Conservation (phyloP, 31 red algal genomes). For the Asparagopsis taxiformis region DNA sequence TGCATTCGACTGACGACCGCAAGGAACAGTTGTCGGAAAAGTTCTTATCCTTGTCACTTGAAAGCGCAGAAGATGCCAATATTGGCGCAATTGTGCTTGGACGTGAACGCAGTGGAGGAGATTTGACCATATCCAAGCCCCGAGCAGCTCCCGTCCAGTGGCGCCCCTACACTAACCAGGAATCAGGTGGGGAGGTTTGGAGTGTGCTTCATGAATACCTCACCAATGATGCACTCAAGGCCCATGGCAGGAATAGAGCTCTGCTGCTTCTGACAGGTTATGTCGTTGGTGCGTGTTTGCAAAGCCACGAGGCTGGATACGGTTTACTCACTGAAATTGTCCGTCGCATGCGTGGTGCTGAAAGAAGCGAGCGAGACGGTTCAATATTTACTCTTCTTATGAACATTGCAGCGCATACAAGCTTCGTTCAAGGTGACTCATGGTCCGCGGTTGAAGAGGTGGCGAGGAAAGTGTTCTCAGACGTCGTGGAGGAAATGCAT, state of each 20-base stretch:
- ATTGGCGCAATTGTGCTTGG: slow-evolving; percentile 46
- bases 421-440: slow-evolving; percentile 36
- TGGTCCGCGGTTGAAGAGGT: slow-evolving; percentile 46
- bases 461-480: slow-evolving; percentile 58
- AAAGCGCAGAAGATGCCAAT: slow-evolving; percentile 52
- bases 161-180: slow-evolving; percentile 30
- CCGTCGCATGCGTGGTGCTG: slow-evolving; percentile 48
- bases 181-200: slow-evolving; percentile 38
- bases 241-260: slow-evolving; percentile 47
- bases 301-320: slow-evolving; percentile 36
- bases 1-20: slow-evolving; percentile 23
- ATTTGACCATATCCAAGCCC: background rate
- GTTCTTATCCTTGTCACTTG: slow-evolving; percentile 33
- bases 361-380: slow-evolving; percentile 60
- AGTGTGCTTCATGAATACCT: slow-evolving; percentile 62
- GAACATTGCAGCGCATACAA: slow-evolving; percentile 53
- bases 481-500: slow-evolving; percentile 65
- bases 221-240: slow-evolving; percentile 34
- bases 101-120: slow-evolving; percentile 11
- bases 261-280: slow-evolving; percentile 42
- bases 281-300: slow-evolving; percentile 46
- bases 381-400: slow-evolving; percentile 54
- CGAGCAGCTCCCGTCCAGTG: slow-evolving; percentile 27
- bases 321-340: slow-evolving; percentile 56
- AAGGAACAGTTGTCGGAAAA: slow-evolving; percentile 9